These are phyloP conservation scores for Neocatenulostroma microsporum DNA, from an alignment of 2,329 filamentous ascomycete genomes.

Conservation along the genomic window DNA sequence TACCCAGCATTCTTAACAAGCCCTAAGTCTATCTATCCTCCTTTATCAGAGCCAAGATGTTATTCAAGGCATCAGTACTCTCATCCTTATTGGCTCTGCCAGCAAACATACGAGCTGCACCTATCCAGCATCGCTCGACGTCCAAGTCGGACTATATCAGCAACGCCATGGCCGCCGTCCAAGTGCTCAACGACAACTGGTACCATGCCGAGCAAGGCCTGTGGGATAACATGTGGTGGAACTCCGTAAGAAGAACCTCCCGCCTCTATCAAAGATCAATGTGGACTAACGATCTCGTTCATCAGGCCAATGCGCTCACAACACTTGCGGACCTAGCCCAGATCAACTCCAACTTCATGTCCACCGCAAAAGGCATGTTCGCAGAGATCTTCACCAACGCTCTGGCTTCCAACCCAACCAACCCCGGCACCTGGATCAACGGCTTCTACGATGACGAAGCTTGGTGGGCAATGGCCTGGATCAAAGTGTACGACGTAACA, in stretches of 20 bases:
- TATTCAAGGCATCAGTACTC: background rate
- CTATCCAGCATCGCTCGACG: background rate
- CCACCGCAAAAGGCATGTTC: slow-evolving; percentile 34
- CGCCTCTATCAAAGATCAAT: no score
- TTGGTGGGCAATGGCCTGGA: slow-evolving; percentile 49
- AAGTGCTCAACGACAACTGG: slow-evolving; percentile 7
- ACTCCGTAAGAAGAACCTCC: slow-evolving; percentile 9
- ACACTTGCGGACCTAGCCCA: slow-evolving; percentile 49
- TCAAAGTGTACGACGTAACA: slow-evolving; percentile 49
- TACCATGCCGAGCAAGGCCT: slow-evolving; percentile 35
- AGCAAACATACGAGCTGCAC: slow-evolving; percentile 2
- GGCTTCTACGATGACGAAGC: slow-evolving; percentile 48
- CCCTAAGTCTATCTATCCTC: no score
- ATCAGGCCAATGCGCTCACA: slow-evolving; percentile 54
- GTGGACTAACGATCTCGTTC: no score
- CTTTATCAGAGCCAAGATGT: no score
- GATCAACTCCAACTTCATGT: slow-evolving; percentile 28
- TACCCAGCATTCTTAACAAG: no score
- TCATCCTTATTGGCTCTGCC: background rate
- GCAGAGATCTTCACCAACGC: slow-evolving; percentile 33
- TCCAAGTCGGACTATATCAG: slow-evolving; percentile 4
- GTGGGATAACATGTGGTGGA: slow-evolving; percentile 53
- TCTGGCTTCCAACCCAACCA: slow-evolving; percentile 20
- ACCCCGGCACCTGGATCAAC: slow-evolving; percentile 34
- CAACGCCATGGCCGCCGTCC: slow-evolving; percentile 6